These are phyloP conservation scores for Dactylellina cionopaga DNA, from an alignment of 2,329 filamentous ascomycete species.

Conservation along the genomic window DNA sequence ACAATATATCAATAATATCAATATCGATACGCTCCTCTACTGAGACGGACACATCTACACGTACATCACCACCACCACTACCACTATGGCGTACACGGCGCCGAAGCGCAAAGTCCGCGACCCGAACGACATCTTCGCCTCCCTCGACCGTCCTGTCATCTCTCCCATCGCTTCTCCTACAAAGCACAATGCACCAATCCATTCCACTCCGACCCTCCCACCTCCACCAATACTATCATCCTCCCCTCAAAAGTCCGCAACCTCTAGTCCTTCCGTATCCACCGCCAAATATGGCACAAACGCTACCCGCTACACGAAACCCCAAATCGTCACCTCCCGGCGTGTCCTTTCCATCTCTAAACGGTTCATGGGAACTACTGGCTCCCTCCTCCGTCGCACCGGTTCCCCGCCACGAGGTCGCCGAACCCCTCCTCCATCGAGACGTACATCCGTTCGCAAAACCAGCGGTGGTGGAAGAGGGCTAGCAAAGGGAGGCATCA, in stretches of 20 bases:
- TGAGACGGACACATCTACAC: neutral
- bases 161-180: constrained; percentile 11
- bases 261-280: neutral
- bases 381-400: constrained; percentile 42
- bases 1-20: neutral
- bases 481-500: too few relatives aligned
- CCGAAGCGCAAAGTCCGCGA: constrained; percentile 46
- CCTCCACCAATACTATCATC: constrained; percentile 22
- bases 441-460: constrained; percentile 37
- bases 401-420: constrained; percentile 49
- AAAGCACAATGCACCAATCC: constrained; percentile 4
- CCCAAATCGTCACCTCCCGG: constrained; percentile 40
- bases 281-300: neutral
- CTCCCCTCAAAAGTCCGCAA: constrained; percentile 9
- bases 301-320: constrained; percentile 38
- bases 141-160: constrained; percentile 16
- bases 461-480: constrained; percentile 22
- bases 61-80: neutral
- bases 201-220: constrained; percentile 12
- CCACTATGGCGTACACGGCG: constrained; percentile 24
- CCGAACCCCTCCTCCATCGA: constrained; percentile 44
- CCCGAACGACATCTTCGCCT: constrained; percentile 46
- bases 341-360: constrained; percentile 49
- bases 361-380: constrained; percentile 46
- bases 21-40: neutral